A percentile compares a stretch with the other conserved stretches of the same genome.
Evolutionary conservation across 148 eudicot genomes (phyloP).

Genomic region (Heliosperma pusillum): DNA sequence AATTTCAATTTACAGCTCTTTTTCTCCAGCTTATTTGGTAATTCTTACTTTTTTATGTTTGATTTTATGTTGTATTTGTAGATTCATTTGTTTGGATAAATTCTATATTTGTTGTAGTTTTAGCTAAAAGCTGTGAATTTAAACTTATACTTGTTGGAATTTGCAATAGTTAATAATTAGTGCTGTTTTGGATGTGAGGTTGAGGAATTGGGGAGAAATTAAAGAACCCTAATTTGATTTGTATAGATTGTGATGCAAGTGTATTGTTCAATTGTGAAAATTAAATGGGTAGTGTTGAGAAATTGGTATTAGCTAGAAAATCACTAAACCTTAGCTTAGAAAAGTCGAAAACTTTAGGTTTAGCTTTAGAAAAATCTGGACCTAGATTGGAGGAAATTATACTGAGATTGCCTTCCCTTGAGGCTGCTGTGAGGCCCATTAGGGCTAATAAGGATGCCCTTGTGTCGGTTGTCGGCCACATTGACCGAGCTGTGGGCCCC

Average conservation of each 20-base stretch:
- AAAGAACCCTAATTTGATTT: constrained; percentile 23
- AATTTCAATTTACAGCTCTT: constrained; percentile 11
- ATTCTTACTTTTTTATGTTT: neutral
- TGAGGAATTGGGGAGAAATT: neutral
- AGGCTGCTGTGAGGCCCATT: constrained; percentile 71
- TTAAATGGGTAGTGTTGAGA: constrained; percentile 36
- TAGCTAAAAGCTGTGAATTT: neutral
- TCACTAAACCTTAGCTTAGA: constrained; percentile 46
- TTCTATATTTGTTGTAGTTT: constrained; percentile 5
- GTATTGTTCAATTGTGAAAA: constrained; percentile 20
- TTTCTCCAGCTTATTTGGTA: constrained; percentile 20
- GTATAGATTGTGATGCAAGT: constrained; percentile 27
- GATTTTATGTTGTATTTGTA: neutral
- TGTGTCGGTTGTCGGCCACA: constrained; percentile 71
- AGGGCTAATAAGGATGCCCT: constrained; percentile 64
- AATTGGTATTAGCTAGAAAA: constrained; percentile 52
- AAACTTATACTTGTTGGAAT: constrained; percentile 22
- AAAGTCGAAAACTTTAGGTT: constrained; percentile 46
- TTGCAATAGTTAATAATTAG: constrained; percentile 8
- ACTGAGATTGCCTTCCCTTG: constrained; percentile 59
- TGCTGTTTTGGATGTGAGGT: constrained; percentile 9
- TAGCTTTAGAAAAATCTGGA: constrained; percentile 48
- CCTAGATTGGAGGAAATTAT: constrained; percentile 65
- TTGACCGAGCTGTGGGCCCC: constrained; percentile 73
- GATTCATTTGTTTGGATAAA: constrained; percentile 9